Base-by-base conservation (phyloP, 2,329 filamentous ascomycete species). In the Fusarium concolor region DNA sequence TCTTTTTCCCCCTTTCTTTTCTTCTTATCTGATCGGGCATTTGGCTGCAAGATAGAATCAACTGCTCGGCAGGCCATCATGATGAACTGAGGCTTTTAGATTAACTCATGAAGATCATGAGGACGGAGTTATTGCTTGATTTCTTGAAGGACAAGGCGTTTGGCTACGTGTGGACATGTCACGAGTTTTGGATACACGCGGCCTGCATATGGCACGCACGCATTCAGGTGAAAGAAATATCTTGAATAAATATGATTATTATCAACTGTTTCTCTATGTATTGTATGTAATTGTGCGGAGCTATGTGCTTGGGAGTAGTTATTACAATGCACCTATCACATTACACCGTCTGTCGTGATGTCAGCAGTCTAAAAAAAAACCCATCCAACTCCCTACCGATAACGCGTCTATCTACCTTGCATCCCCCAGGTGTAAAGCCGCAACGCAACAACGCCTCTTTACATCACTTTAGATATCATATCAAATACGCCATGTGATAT, bases 301-400 rank as follows among this genome's bases (percentile, higher is more conserved):
- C 18, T 44, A 24, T 35, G 33, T 18, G 33, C 17, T 35, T 10
- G 12, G 12, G 31, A 15, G 31, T 33, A 6, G 10, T 33, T 14
- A 20, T n/a, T 57, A 28, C 20, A 44, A 49, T 49, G 60, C 43
- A 50, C 60, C 61, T 55, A 65, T 65, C 44, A 54, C 42, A 51
- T 31, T 35, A 58, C 51, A 67, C 49, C 59, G 14, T 66, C 62
- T 54, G 52, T 46, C 33, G 56, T 70, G 59, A 73, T 74, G 68
- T 68, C 71, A 73, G 70, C 55, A 60, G 41, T 68, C 64, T 53
- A 64, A 67, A 74, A 67, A 74, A 66, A 66, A 57, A 46, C 50
- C 41, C 28, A 31, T 50, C 11, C 45, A 53, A 49, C 26, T 56
- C 70, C 51, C 61, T 49, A 68, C 64, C 58, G 68, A 71, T 55